Evolutionary conservation across 2,329 filamentous ascomycete species (phyloP).

Genomic region (Arthrobotrys sphaeroides): DNA sequence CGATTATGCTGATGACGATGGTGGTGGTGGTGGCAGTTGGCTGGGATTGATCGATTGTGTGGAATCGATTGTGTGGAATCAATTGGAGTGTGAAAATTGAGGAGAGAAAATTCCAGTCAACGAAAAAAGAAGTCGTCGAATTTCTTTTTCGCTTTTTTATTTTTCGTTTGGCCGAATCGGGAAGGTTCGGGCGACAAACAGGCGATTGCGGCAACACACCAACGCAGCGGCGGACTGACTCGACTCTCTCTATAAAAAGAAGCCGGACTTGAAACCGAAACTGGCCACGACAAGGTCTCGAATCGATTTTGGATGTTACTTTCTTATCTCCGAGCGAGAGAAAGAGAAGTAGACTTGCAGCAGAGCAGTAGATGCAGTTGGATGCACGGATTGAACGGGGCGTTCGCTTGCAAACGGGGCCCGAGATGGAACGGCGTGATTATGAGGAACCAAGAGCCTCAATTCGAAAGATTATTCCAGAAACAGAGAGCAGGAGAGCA

Average conservation of each 20-base stretch:
- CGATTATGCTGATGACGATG: conserved; percentile 12
- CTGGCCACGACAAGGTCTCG: not conserved
- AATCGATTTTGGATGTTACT: not conserved
- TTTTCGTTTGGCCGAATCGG: not conserved
- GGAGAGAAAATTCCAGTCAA: conserved; percentile 30
- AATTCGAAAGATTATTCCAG: conserved; percentile 1
- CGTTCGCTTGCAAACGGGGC: conserved; percentile 18
- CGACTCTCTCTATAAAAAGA: conserved; percentile 14
- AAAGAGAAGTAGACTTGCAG: not conserved
- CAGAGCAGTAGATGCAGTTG: not conserved
- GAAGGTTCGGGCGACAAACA: not conserved
- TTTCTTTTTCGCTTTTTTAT: conserved; percentile 27
- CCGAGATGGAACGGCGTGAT: conserved; percentile 19
- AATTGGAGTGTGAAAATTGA: conserved; percentile 28
- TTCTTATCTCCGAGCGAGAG: not conserved
- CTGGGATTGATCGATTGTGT: conserved; percentile 20
- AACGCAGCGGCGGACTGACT: not conserved
- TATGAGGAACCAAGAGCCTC: conserved; percentile 14
- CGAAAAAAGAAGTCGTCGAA: conserved; percentile 15
- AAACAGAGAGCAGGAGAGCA: conserved; percentile 2
- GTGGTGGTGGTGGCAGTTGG: no score
- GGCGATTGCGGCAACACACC: conserved; percentile 20
- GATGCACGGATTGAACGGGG: not conserved
- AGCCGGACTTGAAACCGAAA: not conserved
- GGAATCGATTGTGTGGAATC: conserved; percentile 12